A percentile compares a stretch with the other conserved stretches of the same genome.
Evolutionary conservation across 2,329 filamentous ascomycete genomes (phyloP).

Genomic region (Myrmaecium sp.): DNA sequence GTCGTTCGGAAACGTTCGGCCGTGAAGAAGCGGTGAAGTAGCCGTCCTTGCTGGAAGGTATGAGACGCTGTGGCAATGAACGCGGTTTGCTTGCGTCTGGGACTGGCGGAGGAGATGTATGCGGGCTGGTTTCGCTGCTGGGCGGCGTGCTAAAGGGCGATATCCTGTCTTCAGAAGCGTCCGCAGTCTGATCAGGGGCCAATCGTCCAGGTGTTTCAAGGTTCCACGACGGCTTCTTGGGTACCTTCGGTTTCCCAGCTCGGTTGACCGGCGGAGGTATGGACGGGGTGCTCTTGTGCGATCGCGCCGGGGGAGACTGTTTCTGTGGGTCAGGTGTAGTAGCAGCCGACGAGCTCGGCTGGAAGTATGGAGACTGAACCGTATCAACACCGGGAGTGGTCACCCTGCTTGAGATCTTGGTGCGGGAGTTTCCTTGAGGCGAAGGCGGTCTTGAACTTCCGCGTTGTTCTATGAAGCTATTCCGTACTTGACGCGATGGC

Average conservation of each 20-base stretch:
- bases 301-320: neutral
- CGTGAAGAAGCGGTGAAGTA: too few relatives aligned
- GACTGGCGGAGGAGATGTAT: constrained; percentile 5
- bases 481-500: too few relatives aligned
- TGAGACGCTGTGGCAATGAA: too few relatives aligned
- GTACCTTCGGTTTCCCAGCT: constrained; percentile 57
- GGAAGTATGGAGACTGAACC: constrained; percentile 18
- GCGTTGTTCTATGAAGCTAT: too few relatives aligned
- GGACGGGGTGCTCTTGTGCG: constrained; percentile 2
- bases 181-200: constrained; percentile 8
- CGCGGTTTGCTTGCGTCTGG: too few relatives aligned
- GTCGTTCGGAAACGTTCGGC: too few relatives aligned
- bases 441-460: too few relatives aligned
- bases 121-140: constrained; percentile 45
- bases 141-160: constrained; percentile 85
- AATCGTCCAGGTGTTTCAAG: neutral
- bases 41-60: too few relatives aligned
- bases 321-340: constrained; percentile 15
- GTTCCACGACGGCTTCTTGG: constrained; percentile 26
- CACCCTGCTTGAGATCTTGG: constrained; percentile 23
- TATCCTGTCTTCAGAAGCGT: constrained; percentile 26
- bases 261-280: constrained; percentile 62
- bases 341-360: constrained; percentile 7
- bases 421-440: too few relatives aligned
- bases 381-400: constrained; percentile 25